Evolutionary conservation across 495 filamentous ascomycete species (phyloP).

Genomic region (Rusavskia elegans): DNA sequence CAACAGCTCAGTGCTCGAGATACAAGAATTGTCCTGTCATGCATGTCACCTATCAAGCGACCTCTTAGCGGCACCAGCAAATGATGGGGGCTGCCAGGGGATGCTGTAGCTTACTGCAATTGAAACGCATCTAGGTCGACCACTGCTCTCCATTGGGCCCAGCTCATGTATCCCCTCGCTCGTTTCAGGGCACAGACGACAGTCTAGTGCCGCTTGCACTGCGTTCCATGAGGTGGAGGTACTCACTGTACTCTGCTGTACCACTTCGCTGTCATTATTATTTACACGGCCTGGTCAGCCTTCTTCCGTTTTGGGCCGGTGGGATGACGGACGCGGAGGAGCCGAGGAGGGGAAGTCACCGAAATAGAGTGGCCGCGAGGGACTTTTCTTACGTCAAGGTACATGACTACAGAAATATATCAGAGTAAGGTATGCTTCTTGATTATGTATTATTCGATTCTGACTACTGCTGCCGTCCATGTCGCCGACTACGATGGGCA

Average conservation of each 20-base stretch:
- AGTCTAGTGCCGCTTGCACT: neutral
- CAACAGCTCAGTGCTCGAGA: neutral
- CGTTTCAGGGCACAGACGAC: constrained; percentile 1
- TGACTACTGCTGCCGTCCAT: too few relatives aligned
- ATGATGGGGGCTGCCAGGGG: neutral
- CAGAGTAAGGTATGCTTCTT: too few relatives aligned
- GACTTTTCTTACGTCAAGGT: too few relatives aligned
- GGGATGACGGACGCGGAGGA: too few relatives aligned
- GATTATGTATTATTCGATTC: too few relatives aligned
- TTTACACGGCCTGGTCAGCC: too few relatives aligned
- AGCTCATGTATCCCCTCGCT: neutral
- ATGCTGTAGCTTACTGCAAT: neutral
- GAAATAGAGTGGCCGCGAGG: too few relatives aligned
- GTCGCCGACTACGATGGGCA: too few relatives aligned
- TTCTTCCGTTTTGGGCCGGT: too few relatives aligned
- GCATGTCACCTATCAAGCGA: neutral
- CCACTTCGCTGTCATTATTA: neutral
- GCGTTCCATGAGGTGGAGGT: neutral
- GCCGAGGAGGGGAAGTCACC: too few relatives aligned
- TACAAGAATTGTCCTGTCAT: neutral
- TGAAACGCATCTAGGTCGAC: neutral
- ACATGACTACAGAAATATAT: too few relatives aligned
- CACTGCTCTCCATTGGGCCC: too few relatives aligned
- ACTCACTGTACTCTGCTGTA: neutral
- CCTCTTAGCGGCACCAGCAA: neutral